Conservation (phyloP, 176 grass and related monocot species). For the Guadua angustifolia region DNA sequence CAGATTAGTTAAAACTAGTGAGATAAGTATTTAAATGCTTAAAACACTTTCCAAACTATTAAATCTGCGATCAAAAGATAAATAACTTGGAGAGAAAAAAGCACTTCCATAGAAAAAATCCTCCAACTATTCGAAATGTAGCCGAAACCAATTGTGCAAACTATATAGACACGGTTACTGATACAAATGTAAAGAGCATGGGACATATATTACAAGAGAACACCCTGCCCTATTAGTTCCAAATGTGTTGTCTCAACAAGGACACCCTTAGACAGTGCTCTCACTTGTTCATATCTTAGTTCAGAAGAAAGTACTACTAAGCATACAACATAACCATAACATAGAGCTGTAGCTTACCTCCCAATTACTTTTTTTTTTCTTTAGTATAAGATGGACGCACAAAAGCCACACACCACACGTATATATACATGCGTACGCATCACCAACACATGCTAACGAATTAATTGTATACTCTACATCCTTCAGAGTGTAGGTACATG, state of each 20-base stretch:
- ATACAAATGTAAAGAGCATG: conserved; percentile 1
- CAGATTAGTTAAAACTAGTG: neutral
- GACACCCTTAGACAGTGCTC: conserved; percentile 13
- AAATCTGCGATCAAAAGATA: neutral
- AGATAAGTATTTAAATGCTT: conserved; percentile 13
- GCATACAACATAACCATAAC: conserved; percentile 25
- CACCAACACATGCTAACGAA: too few relatives aligned
- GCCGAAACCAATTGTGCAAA: neutral
- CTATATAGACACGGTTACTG: neutral
- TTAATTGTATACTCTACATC: too few relatives aligned
- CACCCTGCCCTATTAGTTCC: neutral
- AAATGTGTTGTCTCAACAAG: neutral
- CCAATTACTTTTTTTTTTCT: neutral
- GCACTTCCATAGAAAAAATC: neutral
- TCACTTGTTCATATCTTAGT: neutral
- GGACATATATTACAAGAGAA: neutral
- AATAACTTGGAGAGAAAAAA: neutral
- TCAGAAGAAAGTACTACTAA: conserved; percentile 32
- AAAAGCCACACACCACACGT: too few relatives aligned
- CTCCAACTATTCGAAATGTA: neutral
- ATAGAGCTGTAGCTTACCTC: conserved; percentile 34
- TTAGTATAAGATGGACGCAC: too few relatives aligned
- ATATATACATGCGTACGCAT: too few relatives aligned
- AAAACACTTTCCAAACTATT: neutral
- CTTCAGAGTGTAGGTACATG: too few relatives aligned